A percentile compares a stretch with the other conserved stretches of the same genome.
phyloP scores from a whole-genome alignment of 2,329 filamentous ascomycete species.

The Monosporascus sp. region DNA sequence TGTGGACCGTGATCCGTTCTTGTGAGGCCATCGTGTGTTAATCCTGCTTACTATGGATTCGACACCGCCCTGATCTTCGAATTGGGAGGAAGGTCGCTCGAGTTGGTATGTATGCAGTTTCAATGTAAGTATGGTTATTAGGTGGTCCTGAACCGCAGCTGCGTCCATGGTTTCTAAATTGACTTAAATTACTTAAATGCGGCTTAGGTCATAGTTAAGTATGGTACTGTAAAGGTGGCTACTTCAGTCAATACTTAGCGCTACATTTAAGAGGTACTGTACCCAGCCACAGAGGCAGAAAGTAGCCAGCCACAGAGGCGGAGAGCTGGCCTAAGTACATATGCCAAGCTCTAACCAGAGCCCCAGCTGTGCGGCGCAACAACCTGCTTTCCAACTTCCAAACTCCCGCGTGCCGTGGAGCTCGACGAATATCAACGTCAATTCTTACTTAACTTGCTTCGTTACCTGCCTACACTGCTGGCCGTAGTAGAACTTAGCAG shows the following conservation, averaged over 20 bases:
- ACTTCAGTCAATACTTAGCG: too few relatives aligned
- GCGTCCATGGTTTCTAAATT: too few relatives aligned
- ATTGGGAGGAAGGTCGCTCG: too few relatives aligned
- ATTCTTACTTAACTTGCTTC: not conserved
- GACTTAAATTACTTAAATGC: too few relatives aligned
- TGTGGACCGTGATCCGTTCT: slow-evolving; percentile 62
- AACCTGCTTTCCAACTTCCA: not conserved
- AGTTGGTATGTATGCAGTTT: too few relatives aligned
- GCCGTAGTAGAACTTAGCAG: slow-evolving; percentile 1
- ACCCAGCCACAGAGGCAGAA: not conserved
- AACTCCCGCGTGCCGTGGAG: not conserved
- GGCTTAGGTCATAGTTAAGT: too few relatives aligned
- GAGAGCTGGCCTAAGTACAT: too few relatives aligned
- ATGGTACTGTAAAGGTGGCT: not conserved
- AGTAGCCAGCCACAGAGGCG: not conserved
- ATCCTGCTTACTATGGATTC: too few relatives aligned
- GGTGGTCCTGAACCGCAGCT: too few relatives aligned
- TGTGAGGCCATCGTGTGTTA: slow-evolving; percentile 34
- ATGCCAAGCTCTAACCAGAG: not conserved
- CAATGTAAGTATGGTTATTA: too few relatives aligned
- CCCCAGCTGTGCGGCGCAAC: not conserved
- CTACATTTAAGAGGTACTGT: not conserved
- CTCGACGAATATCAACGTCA: not conserved
- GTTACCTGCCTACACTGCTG: not conserved
- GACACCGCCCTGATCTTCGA: too few relatives aligned